Base-by-base conservation (phyloP, 768 basidiomycete genomes). In the Lactifluus rugatus region DNA sequence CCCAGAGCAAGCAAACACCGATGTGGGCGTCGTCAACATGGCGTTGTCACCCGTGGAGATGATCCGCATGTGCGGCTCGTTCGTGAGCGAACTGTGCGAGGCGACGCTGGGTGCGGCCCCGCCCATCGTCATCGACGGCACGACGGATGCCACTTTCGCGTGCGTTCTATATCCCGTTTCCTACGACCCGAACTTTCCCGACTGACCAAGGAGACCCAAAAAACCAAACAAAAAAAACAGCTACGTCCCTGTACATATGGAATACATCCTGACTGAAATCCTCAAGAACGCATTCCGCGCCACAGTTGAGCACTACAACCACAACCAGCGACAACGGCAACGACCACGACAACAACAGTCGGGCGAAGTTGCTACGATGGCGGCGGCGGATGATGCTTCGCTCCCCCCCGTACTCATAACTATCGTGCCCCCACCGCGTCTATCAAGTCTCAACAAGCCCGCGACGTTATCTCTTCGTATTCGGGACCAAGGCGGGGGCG, bases 231-330 rank as follows among this genome's bases (percentile, higher is more conserved):
- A 25, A 2, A 0, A 5, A 23, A 41, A 42, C 65, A 91, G 90
- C 25, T 92, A 91, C 66, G 82, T 93, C 39, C 90, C 93, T 3
- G 87, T 91, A 1, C 93, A 94, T 68, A 77, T 94, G 36, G 92
- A 94, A 69, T 94, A 93, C 68, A 89, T 93, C 64, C 73, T 93
- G 54, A 94, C 92, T 2, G 92, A 94, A 69, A 81, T 94, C 41
- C 77, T 94, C 41, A 94, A 94, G 71, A 94, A 94, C 67, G 81
- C 91, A 0, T 94, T 91, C 72, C 84, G 92, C 32, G 92, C 92
- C 8, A 92, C 89, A 2, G 84, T 91, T 25, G 92, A 94, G 66
- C 80, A 82, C 56, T 81, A 91, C 56, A 70, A 73, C 57, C 78
- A 76, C 51, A 70, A 69, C 14, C 63, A 73, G 7, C 13, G 2